phyloP scores from a whole-genome alignment of 23 red algal species.

The Gracilaria gracilis region DNA sequence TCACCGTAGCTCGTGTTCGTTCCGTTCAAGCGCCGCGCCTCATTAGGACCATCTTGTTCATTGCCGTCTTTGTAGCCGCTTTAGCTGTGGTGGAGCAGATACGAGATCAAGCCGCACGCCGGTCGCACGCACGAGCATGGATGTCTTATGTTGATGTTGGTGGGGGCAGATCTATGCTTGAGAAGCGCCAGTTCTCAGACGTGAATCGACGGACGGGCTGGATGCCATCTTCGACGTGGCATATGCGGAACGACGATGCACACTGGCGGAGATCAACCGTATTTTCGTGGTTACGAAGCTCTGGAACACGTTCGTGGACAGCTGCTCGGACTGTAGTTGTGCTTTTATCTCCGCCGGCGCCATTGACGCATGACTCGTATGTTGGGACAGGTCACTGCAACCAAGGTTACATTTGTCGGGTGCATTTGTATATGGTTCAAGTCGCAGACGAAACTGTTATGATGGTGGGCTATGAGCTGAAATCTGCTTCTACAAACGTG shows the following conservation, averaged over 20 bases:
- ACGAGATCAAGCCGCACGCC: neutral
- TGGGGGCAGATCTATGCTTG: neutral
- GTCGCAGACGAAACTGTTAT: neutral
- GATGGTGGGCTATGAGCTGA: neutral
- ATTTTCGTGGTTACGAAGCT: too few relatives aligned
- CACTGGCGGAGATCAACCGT: too few relatives aligned
- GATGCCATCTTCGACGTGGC: too few relatives aligned
- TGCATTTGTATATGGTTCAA: conserved; percentile 10
- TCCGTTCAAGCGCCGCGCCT: neutral
- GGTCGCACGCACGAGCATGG: neutral
- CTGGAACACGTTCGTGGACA: too few relatives aligned
- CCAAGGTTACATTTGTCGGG: neutral
- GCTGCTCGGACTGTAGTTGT: neutral
- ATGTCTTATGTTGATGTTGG: too few relatives aligned
- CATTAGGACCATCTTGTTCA: neutral
- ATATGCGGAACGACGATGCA: too few relatives aligned
- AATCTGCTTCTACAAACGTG: neutral
- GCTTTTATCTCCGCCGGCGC: neutral
- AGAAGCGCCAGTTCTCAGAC: too few relatives aligned
- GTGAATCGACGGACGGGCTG: too few relatives aligned
- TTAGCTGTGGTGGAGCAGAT: neutral
- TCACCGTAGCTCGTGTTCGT: neutral
- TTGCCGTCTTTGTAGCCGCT: neutral
- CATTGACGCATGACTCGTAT: neutral
- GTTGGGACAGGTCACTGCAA: neutral